phyloP scores from a whole-genome alignment of 2,329 filamentous ascomycete species.

The Orbilia quercus region DNA sequence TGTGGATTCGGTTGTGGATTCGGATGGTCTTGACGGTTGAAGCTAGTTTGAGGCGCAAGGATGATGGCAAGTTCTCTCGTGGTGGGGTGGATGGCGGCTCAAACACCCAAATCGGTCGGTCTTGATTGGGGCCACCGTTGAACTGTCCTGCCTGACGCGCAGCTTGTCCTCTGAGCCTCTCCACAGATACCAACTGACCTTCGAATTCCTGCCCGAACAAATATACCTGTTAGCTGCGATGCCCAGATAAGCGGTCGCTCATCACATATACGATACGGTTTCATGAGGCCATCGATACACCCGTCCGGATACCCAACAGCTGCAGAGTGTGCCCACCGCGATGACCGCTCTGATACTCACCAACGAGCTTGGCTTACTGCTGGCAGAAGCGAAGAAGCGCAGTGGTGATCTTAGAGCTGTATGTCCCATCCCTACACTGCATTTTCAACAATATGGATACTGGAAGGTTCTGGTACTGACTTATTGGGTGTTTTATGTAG shows the following conservation, averaged over 20 bases:
- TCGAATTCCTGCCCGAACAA: too few species aligned
- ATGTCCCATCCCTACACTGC: slow-evolving; percentile 60
- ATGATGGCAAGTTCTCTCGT: slow-evolving; percentile 22
- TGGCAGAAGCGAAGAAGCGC: slow-evolving; percentile 96
- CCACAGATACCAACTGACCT: slow-evolving; percentile 8
- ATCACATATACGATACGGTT: background rate
- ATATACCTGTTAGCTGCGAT: slow-evolving; percentile 1
- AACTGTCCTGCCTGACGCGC: slow-evolving; percentile 27
- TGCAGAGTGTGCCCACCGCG: background rate
- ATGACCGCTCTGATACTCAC: slow-evolving; percentile 93
- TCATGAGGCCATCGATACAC: background rate
- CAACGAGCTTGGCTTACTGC: slow-evolving; percentile 87
- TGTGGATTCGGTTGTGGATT: too few species aligned
- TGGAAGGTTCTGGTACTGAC: background rate
- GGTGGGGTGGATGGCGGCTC: slow-evolving; percentile 37
- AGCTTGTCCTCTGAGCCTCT: background rate
- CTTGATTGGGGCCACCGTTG: slow-evolving; percentile 44
- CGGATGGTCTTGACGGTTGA: background rate
- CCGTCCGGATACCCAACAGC: background rate
- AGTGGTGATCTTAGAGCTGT: slow-evolving; percentile 88
- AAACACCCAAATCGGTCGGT: slow-evolving; percentile 37
- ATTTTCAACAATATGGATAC: background rate
- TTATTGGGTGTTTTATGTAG: slow-evolving; percentile 64
- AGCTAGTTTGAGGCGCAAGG: background rate
- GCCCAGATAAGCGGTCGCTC: slow-evolving; percentile 1